Evolutionary conservation across 768 basidiomycete species (phyloP), one percentile per base, ranked within the genome.

Genomic region (Pleurotus ostreatus): DNA sequence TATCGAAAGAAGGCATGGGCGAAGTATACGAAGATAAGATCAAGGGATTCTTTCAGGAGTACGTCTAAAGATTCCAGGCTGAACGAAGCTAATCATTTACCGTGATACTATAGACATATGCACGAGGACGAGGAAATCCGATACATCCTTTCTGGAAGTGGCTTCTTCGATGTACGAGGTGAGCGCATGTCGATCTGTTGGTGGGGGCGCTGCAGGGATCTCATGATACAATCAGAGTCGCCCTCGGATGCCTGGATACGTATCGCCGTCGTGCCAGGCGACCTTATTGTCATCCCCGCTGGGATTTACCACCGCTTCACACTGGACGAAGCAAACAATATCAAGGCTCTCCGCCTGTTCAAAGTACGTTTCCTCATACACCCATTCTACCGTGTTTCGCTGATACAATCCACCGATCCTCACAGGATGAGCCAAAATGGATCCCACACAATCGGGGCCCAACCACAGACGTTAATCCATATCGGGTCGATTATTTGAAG

Each of bases 111-210:
- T 61, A 92, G 91, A 63, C 94, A 97, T 63, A 81, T 98, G 77
- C 95, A 97, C 63, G 93, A 97, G 69, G 94, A 97, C 63, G 94
- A 98, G 65, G 94, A 98, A 71, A 96, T 95, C 65, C 79, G 94
- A 6, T 98, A 91, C 63, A 84, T 95, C 62, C 78, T 93, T 40
- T 76, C 80, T 0, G 95, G 95, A n/a, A 84, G 82, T 38, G 94
- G 93, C 0, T 98, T 85, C 77, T 98, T 97, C 66, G 95, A 98
- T 62, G 82, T 98, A 40, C 81, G 94, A 57, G 91, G 91, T 91
- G 23, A 18, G 8, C 46, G 18, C 38, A 20, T 8, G 34, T 46
- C 4, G 2, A 34, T 34, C 9, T 1, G 11, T 34, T 34, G 7
- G 30, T 34, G 8, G 30, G 30, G 30, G 7, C 30, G 30, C 30